Evolutionary conservation across 1,284 basidiomycete genomes (phyloP).

Genomic region (Microbotryum intermedium): DNA sequence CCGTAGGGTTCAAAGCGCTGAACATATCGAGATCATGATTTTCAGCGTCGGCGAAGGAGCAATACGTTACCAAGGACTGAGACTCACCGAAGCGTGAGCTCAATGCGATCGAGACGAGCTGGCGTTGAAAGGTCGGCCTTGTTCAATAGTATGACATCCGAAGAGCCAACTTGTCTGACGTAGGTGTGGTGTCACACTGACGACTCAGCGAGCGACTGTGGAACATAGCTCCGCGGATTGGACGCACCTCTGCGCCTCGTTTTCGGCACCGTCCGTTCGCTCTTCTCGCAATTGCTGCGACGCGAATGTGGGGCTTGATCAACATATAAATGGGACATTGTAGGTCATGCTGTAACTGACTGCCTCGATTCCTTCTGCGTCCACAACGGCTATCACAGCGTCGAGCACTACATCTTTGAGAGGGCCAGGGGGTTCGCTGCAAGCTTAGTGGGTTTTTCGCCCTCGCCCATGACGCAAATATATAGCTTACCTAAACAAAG

Average conservation of each 20-base stretch:
- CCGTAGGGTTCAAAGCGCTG: constrained; percentile 64
- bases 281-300: constrained; percentile 76
- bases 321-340: not conserved
- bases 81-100: constrained; percentile 48
- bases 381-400: constrained; percentile 82
- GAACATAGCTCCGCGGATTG: constrained; percentile 46
- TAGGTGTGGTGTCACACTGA: not conserved
- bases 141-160: constrained; percentile 82
- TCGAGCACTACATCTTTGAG: constrained; percentile 66
- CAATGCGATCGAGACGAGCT: constrained; percentile 44
- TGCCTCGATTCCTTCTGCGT: constrained; percentile 46
- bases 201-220: not conserved
- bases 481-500: constrained; percentile 12
- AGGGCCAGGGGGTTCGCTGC: constrained; percentile 36
- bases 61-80: not conserved
- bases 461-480: constrained; percentile 44
- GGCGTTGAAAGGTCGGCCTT: constrained; percentile 63
- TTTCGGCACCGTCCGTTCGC: constrained; percentile 54
- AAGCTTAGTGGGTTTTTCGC: constrained; percentile 44
- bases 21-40: not conserved
- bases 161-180: constrained; percentile 78
- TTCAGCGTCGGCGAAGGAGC: not conserved
- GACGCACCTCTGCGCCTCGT: constrained; percentile 54
- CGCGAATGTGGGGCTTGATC: not conserved
- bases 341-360: not conserved